Percentiles rank a stretch among this genome's conserved stretches.
Conservation (phyloP, 352 stramenopile genomes). For the Achlya hypogyna region DNA sequence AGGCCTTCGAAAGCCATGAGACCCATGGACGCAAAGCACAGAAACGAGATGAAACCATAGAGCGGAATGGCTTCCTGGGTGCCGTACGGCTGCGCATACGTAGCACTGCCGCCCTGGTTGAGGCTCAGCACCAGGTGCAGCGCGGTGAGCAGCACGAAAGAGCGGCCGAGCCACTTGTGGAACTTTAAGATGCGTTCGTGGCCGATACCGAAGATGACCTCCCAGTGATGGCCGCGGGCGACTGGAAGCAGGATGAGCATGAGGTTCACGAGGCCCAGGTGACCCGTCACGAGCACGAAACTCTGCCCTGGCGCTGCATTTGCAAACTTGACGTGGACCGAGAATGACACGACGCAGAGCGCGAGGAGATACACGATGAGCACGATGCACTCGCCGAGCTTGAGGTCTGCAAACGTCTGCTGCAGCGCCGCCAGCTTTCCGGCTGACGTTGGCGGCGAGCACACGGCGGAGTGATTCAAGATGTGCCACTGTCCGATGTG, state of each 20-base stretch:
- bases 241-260: constrained; percentile 59
- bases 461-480: background rate
- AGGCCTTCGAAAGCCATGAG: constrained; percentile 49
- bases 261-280: constrained; percentile 25
- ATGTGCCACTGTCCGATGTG: background rate
- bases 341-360: background rate
- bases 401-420: background rate
- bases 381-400: constrained; percentile 6
- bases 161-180: constrained; percentile 63
- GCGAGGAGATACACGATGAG: background rate
- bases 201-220: constrained; percentile 53
- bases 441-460: background rate
- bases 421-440: background rate
- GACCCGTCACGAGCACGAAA: constrained; percentile 29
- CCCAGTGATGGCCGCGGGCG: constrained; percentile 44
- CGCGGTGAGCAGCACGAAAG: constrained; percentile 41
- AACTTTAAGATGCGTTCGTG: constrained; percentile 81
- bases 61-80: constrained; percentile 37
- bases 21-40: constrained; percentile 46
- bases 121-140: constrained; percentile 46
- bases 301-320: background rate
- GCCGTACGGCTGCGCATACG: constrained; percentile 30
- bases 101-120: constrained; percentile 24
- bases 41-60: constrained; percentile 49
- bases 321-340: background rate